phyloP scores from a whole-genome alignment of 306 rosid genomes.

The Medicago truncatula region MtrunA17r5.0-ANR NC_053049.1:17226001-17226500 shows the following conservation, averaged over 20 bases:
- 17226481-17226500: no score
- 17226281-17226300: background rate
- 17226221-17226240: background rate
- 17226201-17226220: background rate
- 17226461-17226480: no score
- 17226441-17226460: background rate
- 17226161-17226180: background rate
- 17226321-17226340: no score
- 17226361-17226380: no score
- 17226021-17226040: constrained; percentile 27
- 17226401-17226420: background rate
- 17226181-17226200: background rate
- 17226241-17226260: background rate
- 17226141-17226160: background rate
- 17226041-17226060: constrained; percentile 25
- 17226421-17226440: no score
- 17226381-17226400: background rate
- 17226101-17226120: constrained; percentile 28
- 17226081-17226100: background rate
- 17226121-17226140: background rate
- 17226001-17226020: constrained; percentile 5
- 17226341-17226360: background rate
- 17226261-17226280: no score
- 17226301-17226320: background rate
- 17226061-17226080: constrained; percentile 7